These are phyloP conservation scores for Vigna nakashimae DNA, from an alignment of 306 rosid species.

Conservation along the genomic window DNA sequence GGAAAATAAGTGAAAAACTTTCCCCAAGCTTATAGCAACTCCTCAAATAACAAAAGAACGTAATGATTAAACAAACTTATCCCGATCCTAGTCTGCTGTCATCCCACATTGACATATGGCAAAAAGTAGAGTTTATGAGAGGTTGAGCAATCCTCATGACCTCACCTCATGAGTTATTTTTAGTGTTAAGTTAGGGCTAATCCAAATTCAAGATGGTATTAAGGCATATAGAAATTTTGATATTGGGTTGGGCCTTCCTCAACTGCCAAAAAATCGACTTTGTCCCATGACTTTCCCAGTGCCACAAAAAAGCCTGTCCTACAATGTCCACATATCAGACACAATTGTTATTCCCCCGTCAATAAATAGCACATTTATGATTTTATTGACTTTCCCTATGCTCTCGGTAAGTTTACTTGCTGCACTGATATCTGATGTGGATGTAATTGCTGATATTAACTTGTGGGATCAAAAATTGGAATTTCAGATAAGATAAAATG, in stretches of 20 bases:
- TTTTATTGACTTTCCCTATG: slow-evolving; percentile 6
- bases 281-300: not conserved
- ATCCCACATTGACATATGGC: not conserved
- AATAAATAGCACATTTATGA: slow-evolving; percentile 1
- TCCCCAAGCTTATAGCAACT: not conserved
- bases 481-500: not conserved
- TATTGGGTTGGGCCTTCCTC: too few relatives aligned
- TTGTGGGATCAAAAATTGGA: not conserved
- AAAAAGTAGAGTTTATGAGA: too few relatives aligned
- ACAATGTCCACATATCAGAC: not conserved
- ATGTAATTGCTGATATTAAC: slow-evolving; percentile 17
- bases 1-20: not conserved
- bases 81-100: not conserved
- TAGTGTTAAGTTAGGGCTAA: too few relatives aligned
- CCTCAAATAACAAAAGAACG: not conserved
- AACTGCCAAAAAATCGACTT: too few relatives aligned
- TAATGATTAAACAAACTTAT: not conserved
- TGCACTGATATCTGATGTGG: not conserved
- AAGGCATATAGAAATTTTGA: too few relatives aligned
- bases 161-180: too few relatives aligned
- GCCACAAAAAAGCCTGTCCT: not conserved
- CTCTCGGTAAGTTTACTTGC: not conserved
- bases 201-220: too few relatives aligned
- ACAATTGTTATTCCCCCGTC: not conserved
- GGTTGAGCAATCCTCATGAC: too few relatives aligned